Conservation (phyloP, 495 filamentous ascomycete species). For the Durotheca rogersii region DNA sequence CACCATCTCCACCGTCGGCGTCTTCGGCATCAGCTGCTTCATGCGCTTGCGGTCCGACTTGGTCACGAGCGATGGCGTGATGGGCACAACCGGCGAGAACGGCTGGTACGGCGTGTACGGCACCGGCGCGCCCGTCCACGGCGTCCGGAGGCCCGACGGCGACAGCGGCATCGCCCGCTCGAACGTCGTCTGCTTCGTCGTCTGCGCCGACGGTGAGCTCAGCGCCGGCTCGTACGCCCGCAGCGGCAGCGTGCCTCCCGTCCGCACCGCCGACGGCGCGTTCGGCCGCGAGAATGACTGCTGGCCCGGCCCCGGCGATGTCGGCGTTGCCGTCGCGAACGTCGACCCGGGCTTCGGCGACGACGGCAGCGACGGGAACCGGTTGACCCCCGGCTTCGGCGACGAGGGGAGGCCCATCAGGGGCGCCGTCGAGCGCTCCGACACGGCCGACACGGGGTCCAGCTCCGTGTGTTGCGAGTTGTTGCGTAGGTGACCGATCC, state of each 20-base stretch:
- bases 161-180: slow-evolving; percentile 61
- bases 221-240: slow-evolving; percentile 61
- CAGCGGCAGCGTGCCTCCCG: slow-evolving; percentile 58
- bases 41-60: slow-evolving; percentile 70
- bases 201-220: slow-evolving; percentile 47
- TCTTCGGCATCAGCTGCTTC: slow-evolving; percentile 60
- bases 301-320: slow-evolving; percentile 42
- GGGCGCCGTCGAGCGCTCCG: slow-evolving; percentile 43
- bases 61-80: slow-evolving; percentile 78
- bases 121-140: slow-evolving; percentile 69
- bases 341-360: slow-evolving; percentile 45
- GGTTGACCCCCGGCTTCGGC: slow-evolving; percentile 47
- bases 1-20: slow-evolving; percentile 56
- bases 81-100: slow-evolving; percentile 80
- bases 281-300: slow-evolving; percentile 41
- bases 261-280: slow-evolving; percentile 44
- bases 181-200: slow-evolving; percentile 76
- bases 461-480: slow-evolving; percentile 42
- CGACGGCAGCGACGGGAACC: slow-evolving; percentile 50
- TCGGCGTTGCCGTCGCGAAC: slow-evolving; percentile 47
- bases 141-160: slow-evolving; percentile 55
- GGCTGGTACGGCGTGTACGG: slow-evolving; percentile 94
- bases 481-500: slow-evolving; percentile 41
- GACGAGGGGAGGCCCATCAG: slow-evolving; percentile 50
- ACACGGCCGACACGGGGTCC: slow-evolving; percentile 46